These are phyloP conservation scores for Bryum argenteum DNA, from an alignment of 225 moss, liverwort and hornwort species.

Conservation along the genomic window DNA sequence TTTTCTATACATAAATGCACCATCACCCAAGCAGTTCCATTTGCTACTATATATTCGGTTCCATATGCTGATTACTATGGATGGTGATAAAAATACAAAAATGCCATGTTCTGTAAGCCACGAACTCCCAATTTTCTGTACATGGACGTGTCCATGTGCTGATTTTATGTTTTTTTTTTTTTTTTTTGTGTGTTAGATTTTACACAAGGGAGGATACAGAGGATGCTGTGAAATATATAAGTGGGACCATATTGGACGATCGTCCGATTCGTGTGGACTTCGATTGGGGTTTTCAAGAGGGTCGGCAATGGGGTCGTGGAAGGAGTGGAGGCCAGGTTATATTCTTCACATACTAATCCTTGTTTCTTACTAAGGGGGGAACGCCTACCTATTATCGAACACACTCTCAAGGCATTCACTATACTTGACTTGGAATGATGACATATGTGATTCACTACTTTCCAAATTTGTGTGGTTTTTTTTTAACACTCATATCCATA, in stretches of 20 bases:
- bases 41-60: too few relatives aligned
- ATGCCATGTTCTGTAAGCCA: slow-evolving; percentile 76
- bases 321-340: slow-evolving; percentile 96
- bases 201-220: slow-evolving; percentile 95
- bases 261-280: slow-evolving; percentile 98
- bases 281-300: slow-evolving; percentile 99
- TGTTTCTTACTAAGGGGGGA: too few relatives aligned
- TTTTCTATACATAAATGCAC: too few relatives aligned
- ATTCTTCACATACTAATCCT: not conserved
- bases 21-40: too few relatives aligned
- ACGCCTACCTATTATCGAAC: too few relatives aligned
- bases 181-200: slow-evolving; percentile 53
- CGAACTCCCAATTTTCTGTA: too few relatives aligned
- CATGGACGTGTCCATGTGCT: too few relatives aligned
- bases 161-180: slow-evolving; percentile 26
- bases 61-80: slow-evolving; percentile 98
- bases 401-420: too few relatives aligned
- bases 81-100: slow-evolving; percentile 92
- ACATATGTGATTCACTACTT: too few relatives aligned
- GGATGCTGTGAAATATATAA: slow-evolving; percentile 95
- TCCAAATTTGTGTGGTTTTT: too few relatives aligned
- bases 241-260: slow-evolving; percentile 97
- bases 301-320: slow-evolving; percentile 99
- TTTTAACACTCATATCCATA: too few relatives aligned
- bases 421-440: too few relatives aligned